phyloP scores from a whole-genome alignment of 768 basidiomycete genomes.

The Mycena epipterygia region DNA sequence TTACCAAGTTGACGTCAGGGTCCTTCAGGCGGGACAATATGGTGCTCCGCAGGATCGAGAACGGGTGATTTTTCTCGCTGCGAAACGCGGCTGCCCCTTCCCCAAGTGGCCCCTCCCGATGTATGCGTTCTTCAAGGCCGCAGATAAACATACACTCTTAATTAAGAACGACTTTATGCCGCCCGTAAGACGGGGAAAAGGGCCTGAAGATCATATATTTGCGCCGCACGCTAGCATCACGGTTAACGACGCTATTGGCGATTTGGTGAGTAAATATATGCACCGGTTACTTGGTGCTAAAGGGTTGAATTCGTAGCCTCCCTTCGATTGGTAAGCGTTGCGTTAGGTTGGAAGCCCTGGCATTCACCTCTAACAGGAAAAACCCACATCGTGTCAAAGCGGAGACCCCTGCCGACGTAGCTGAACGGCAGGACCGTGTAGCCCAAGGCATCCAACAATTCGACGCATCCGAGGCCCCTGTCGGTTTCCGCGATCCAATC shows the following conservation, averaged over 20 bases:
- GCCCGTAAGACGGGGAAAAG: slow-evolving; percentile 54
- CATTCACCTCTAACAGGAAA: slow-evolving; percentile 54
- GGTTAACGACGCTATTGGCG: slow-evolving; percentile 75
- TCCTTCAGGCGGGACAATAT: slow-evolving; percentile 79
- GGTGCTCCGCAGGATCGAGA: slow-evolving; percentile 78
- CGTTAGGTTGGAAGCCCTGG: slow-evolving; percentile 10
- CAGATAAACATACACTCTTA: slow-evolving; percentile 55
- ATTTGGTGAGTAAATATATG: slow-evolving; percentile 65
- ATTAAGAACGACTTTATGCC: slow-evolving; percentile 56
- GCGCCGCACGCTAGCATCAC: slow-evolving; percentile 74
- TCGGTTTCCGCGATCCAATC: slow-evolving; percentile 63
- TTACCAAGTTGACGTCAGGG: slow-evolving; percentile 77
- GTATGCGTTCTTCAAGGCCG: slow-evolving; percentile 59
- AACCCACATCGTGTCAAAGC: slow-evolving; percentile 64
- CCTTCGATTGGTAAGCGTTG: slow-evolving; percentile 77
- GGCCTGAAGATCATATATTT: slow-evolving; percentile 56
- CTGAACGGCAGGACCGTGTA: slow-evolving; percentile 51
- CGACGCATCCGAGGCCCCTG: slow-evolving; percentile 37
- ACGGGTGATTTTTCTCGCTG: slow-evolving; percentile 79
- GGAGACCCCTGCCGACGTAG: slow-evolving; percentile 48
- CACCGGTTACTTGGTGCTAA: not conserved
- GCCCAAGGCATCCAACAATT: slow-evolving; percentile 61
- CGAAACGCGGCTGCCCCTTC: slow-evolving; percentile 66
- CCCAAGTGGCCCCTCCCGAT: slow-evolving; percentile 77
- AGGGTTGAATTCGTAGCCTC: slow-evolving; percentile 56